Conservation (phyloP, 306 rosid species). For the Trichosanthes truncata region DNA sequence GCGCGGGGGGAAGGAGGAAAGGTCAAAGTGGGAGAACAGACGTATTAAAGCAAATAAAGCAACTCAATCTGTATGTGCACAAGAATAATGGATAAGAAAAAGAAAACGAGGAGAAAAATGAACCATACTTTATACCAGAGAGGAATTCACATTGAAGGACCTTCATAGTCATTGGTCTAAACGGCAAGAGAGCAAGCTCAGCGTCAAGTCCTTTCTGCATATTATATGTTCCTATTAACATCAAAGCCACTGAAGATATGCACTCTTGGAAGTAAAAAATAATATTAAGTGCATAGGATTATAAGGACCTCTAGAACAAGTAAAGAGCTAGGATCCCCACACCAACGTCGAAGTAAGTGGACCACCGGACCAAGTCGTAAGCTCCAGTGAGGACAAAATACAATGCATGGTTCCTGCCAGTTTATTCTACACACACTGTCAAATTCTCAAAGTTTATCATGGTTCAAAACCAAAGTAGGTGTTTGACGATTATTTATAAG, state of each 20-base stretch:
- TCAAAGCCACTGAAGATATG: neutral
- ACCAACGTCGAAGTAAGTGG: conserved; percentile 72
- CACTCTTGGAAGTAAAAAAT: neutral
- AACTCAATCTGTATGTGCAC: neutral
- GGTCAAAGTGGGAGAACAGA: neutral
- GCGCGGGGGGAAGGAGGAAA: neutral
- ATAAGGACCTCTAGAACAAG: conserved; percentile 71
- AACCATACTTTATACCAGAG: conserved; percentile 61
- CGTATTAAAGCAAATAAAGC: neutral
- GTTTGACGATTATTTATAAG: neutral
- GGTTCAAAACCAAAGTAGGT: neutral
- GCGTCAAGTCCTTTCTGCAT: conserved; percentile 52
- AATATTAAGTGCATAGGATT: neutral
- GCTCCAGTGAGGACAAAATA: conserved; percentile 80
- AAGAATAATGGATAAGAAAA: neutral
- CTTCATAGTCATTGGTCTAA: conserved; percentile 65
- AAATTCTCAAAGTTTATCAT: conserved; percentile 7
- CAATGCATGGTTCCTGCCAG: conserved; percentile 86
- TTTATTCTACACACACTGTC: conserved; percentile 35
- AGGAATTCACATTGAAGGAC: conserved; percentile 73
- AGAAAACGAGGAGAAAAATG: conserved; percentile 5
- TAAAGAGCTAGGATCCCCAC: conserved; percentile 59
- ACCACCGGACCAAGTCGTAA: conserved; percentile 82
- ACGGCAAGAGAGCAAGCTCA: conserved; percentile 67
- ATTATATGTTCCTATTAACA: conserved; percentile 4